Evolutionary conservation across 352 stramenopile genomes (phyloP), one percentile per base, ranked within the genome.

Genomic region (Globisporangium emineosum): DNA sequence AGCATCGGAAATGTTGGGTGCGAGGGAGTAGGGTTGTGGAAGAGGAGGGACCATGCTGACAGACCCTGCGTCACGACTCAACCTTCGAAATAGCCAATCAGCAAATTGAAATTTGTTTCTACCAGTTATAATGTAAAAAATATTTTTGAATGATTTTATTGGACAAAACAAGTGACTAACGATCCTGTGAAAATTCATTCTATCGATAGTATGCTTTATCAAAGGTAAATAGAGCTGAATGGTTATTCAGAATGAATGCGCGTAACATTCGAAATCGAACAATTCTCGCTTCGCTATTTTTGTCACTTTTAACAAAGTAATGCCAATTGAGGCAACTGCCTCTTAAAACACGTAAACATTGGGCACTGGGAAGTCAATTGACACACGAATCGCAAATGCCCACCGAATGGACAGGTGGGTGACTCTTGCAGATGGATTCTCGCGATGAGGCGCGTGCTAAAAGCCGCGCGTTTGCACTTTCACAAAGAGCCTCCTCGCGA

Each of bases 1-100:
- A 17, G 40, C 40, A 57, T 40, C 27, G 51, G 13, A 54, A 30
- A 57, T 27, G 27, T 40, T 40, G 51, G 51, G 17, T 21, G 32
- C 19, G 2, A 13, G 8, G 23, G 27, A 56, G 32, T 54, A 17
- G 15, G 50, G 25, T 35, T 56, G 33, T 5, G 51, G 19, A 9
- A 57, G 30, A 57, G 19, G 52, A 33, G 29, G 52, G 52, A 57
- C 52, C 52, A 43, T 43, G 29, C 19, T 57, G 52, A 57, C 52
- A n/a, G 29, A 17, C 52, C 29, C 52, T 57, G 52, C 52, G 52
- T 57, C 52, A 57, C 7, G 9, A 12, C 29, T 57, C 17, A 25
- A 17, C 4, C n/a, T 27, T 17, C 15, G 6, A 21, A 23, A 17
- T 40, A 17, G 3, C 51, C 51, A 57, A 57, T 57, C 47, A 6